Evolutionary conservation across 192 early-diverging fungal species (phyloP).

Genomic region (Thoreauomyces humboldtii): DNA sequence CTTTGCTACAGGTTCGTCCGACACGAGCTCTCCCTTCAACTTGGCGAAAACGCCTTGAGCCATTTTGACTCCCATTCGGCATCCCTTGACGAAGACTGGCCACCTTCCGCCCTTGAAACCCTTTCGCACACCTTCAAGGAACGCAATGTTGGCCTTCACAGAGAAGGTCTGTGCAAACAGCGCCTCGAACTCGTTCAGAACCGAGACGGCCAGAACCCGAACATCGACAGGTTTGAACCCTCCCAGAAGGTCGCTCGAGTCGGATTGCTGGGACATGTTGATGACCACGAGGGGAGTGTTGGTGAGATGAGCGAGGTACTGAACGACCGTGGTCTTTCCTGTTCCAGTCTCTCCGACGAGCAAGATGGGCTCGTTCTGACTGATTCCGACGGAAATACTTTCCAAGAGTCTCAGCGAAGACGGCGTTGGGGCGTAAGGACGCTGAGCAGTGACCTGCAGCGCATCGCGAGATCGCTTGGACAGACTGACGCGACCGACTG

Average conservation of each 20-base stretch:
- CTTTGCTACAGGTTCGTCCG: constrained; percentile 11
- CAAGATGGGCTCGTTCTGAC: constrained; percentile 79
- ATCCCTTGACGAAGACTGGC: constrained; percentile 72
- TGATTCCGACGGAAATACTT: constrained; percentile 76
- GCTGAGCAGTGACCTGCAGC: background rate
- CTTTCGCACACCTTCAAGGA: constrained; percentile 75
- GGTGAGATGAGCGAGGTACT: constrained; percentile 80
- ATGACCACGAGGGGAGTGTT: constrained; percentile 78
- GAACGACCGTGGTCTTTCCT: constrained; percentile 95
- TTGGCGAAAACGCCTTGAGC: constrained; percentile 56
- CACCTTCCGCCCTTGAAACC: constrained; percentile 77
- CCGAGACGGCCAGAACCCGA: constrained; percentile 68
- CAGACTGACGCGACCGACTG: constrained; percentile 48
- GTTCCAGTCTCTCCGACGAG: constrained; percentile 97
- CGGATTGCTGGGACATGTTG: constrained; percentile 95
- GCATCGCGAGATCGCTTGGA: constrained; percentile 39
- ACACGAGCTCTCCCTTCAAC: constrained; percentile 1
- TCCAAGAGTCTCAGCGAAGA: constrained; percentile 81
- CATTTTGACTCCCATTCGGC: constrained; percentile 77
- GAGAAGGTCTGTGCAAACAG: constrained; percentile 88
- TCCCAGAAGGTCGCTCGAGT: constrained; percentile 89
- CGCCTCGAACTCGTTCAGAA: constrained; percentile 81
- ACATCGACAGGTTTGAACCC: constrained; percentile 96
- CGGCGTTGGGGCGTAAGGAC: constrained; percentile 85
- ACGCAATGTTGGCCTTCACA: constrained; percentile 78